Conservation (phyloP, 345 rosid species). For the Cardiospermum halicacabum region DNA sequence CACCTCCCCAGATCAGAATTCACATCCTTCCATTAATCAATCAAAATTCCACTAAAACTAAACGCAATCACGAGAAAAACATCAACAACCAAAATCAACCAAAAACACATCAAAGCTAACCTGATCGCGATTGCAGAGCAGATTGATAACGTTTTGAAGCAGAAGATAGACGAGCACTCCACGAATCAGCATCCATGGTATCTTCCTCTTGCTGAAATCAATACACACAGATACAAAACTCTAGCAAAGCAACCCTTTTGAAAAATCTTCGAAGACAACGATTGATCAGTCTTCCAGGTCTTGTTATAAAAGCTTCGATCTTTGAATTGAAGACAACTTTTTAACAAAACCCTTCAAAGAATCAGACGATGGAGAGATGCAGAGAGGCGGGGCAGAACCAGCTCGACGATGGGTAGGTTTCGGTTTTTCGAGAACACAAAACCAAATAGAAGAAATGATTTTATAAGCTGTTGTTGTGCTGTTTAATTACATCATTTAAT, state of each 20-base stretch:
- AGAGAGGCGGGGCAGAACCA: background rate
- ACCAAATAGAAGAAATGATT: background rate
- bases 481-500: background rate
- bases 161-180: constrained; percentile 79
- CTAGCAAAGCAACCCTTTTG: background rate
- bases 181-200: constrained; percentile 82
- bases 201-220: background rate
- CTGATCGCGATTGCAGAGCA: constrained; percentile 84
- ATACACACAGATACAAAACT: background rate
- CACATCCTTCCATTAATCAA: background rate
- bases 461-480: background rate
- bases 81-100: background rate
- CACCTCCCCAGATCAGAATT: background rate
- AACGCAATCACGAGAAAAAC: background rate
- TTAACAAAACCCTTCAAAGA: background rate
- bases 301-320: background rate
- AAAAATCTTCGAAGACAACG: background rate
- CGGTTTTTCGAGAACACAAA: background rate
- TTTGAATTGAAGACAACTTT: background rate
- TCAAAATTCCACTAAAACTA: background rate
- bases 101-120: constrained; percentile 38
- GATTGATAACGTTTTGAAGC: constrained; percentile 79
- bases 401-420: constrained; percentile 9
- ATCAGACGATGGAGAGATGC: background rate
- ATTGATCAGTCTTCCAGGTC: background rate